Evolutionary conservation across 352 stramenopile species (phyloP).

Genomic region (Pythium rhizo-oryzae): DNA sequence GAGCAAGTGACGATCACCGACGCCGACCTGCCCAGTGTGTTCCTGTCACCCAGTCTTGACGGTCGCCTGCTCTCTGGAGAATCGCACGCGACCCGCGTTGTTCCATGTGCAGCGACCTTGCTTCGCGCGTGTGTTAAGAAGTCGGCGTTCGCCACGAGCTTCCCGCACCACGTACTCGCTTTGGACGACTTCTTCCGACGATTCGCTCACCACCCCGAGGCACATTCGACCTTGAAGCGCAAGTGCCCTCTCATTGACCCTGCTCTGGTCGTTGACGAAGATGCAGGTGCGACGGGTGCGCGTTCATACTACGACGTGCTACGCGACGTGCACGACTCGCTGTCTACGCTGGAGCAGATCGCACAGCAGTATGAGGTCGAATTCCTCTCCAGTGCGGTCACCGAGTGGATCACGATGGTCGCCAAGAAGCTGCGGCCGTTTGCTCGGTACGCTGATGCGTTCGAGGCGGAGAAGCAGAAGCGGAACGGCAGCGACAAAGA

Average conservation of each 20-base stretch:
- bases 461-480: constrained; percentile 75
- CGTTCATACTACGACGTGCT: constrained; percentile 73
- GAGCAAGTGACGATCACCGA: constrained; percentile 31
- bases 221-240: constrained; percentile 44
- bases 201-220: constrained; percentile 37
- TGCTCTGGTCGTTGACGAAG: constrained; percentile 15
- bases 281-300: constrained; percentile 17
- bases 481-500: constrained; percentile 80
- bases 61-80: constrained; percentile 41
- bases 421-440: constrained; percentile 82
- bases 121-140: constrained; percentile 59
- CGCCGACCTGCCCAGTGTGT: constrained; percentile 59
- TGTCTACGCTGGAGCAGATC: constrained; percentile 56
- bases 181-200: constrained; percentile 60
- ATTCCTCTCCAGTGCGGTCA: constrained; percentile 37
- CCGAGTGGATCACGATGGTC: constrained; percentile 58
- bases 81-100: constrained; percentile 52
- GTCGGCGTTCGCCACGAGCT: constrained; percentile 48
- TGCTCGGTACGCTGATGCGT: constrained; percentile 67
- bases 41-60: constrained; percentile 57
- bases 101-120: constrained; percentile 60
- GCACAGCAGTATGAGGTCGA: constrained; percentile 53
- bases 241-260: constrained; percentile 54
- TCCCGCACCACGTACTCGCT: constrained; percentile 52
- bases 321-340: constrained; percentile 46